Percentiles rank a stretch among this genome's conserved stretches.
These are phyloP conservation scores for Phoenix roebelenii DNA, from an alignment of 176 grass and related monocot species.

Conservation along the genomic window DNA sequence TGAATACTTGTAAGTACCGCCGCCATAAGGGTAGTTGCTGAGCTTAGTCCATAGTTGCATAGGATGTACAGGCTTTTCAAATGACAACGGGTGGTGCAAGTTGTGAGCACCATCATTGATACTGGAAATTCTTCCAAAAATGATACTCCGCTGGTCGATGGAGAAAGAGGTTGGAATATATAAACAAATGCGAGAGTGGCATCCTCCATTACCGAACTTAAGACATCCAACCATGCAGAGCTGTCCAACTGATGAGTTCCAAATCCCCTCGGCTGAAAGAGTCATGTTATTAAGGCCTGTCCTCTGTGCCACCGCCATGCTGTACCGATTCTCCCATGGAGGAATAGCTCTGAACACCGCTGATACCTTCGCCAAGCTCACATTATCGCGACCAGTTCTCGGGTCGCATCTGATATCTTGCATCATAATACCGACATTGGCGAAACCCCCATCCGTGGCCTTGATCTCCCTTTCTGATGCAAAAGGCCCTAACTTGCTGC, in stretches of 20 bases:
- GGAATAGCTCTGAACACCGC: constrained; percentile 52
- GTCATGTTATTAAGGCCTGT: constrained; percentile 49
- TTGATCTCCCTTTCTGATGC: constrained; percentile 22
- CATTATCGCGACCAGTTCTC: not conserved
- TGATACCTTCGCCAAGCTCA: constrained; percentile 48
- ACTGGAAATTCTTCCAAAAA: constrained; percentile 48
- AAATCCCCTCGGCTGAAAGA: constrained; percentile 61
- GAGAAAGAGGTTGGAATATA: constrained; percentile 63
- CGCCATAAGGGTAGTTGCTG: constrained; percentile 14
- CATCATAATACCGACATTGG: constrained; percentile 43
- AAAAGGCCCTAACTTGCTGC: constrained; percentile 56
- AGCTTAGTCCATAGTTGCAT: constrained; percentile 43
- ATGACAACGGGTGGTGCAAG: constrained; percentile 36
- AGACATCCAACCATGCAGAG: constrained; percentile 93
- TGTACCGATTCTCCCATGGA: constrained; percentile 44
- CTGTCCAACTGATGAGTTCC: constrained; percentile 54
- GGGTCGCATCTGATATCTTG: constrained; percentile 72
- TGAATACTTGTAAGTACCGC: constrained; percentile 39
- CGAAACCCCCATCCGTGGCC: constrained; percentile 39
- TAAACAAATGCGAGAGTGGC: constrained; percentile 60
- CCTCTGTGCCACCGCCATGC: constrained; percentile 20
- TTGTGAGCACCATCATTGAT: constrained; percentile 18
- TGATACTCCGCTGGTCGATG: constrained; percentile 40
- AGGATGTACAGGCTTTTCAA: constrained; percentile 38
- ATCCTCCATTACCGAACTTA: constrained; percentile 24